Evolutionary conservation across 2,329 filamentous ascomycete genomes (phyloP).

Genomic region (Rhinocladiella mackenziei): DNA sequence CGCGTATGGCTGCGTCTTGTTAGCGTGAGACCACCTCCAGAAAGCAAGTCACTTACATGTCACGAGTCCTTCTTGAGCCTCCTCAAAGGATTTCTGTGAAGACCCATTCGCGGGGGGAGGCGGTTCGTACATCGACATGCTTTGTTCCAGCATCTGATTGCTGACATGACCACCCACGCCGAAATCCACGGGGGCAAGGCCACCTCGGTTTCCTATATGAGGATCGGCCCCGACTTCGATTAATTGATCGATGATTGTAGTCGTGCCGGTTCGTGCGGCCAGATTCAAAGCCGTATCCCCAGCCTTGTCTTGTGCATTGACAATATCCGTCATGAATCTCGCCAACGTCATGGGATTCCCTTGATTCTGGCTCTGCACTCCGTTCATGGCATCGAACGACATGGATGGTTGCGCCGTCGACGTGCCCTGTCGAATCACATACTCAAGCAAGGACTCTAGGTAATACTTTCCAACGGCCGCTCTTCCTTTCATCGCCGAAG

Average conservation of each 20-base stretch:
- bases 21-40: conserved; percentile 33
- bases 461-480: conserved; percentile 93
- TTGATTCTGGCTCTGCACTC: conserved; percentile 32
- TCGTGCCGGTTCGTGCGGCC: conserved; percentile 85
- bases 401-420: conserved; percentile 42
- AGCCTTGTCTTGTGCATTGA: conserved; percentile 88
- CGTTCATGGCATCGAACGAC: conserved; percentile 42
- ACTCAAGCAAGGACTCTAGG: conserved; percentile 87
- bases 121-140: conserved; percentile 28
- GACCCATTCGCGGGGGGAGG: conserved; percentile 34
- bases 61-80: conserved; percentile 45
- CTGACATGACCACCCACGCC: conserved; percentile 67
- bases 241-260: conserved; percentile 93
- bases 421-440: conserved; percentile 82
- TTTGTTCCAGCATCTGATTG: conserved; percentile 42
- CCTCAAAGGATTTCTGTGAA: conserved; percentile 43
- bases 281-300: conserved; percentile 95
- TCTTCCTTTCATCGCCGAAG: conserved; percentile 89
- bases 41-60: conserved; percentile 36
- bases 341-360: conserved; percentile 68
- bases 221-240: conserved; percentile 92
- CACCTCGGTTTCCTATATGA: conserved; percentile 85
- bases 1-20: conserved; percentile 64
- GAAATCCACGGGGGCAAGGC: conserved; percentile 87
- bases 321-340: conserved; percentile 93